Evolutionary conservation across 345 rosid genomes (phyloP).

Genomic region (Pugionium cornutum): DNA sequence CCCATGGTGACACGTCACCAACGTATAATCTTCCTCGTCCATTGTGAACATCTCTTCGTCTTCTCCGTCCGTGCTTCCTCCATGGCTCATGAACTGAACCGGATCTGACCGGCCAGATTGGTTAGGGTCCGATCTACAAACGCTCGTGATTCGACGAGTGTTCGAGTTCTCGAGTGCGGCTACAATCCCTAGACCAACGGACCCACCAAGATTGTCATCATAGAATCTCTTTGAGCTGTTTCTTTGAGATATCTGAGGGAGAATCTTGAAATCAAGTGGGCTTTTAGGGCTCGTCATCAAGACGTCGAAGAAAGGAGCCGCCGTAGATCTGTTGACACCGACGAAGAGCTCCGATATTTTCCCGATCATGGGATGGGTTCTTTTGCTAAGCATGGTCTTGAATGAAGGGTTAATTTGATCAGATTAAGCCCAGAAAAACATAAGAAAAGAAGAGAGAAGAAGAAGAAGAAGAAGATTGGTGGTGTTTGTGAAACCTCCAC

Average conservation of each 20-base stretch:
- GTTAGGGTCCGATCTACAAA: slow-evolving; percentile 34
- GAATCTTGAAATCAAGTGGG: slow-evolving; percentile 62
- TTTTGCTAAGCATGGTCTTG: slow-evolving; percentile 54
- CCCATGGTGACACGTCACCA: slow-evolving; percentile 58
- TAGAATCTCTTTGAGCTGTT: slow-evolving; percentile 49
- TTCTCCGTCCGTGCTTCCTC: slow-evolving; percentile 34
- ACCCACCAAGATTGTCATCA: slow-evolving; percentile 56
- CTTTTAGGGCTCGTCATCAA: slow-evolving; percentile 60
- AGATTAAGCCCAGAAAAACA: slow-evolving; percentile 11
- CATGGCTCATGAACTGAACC: slow-evolving; percentile 42
- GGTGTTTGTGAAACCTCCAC: slow-evolving; percentile 40
- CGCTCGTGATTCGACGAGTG: slow-evolving; percentile 29
- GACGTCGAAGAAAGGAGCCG: slow-evolving; percentile 43
- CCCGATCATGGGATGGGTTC: slow-evolving; percentile 72
- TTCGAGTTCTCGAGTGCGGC: slow-evolving; percentile 66
- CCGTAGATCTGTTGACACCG: slow-evolving; percentile 49
- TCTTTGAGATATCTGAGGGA: slow-evolving; percentile 55
- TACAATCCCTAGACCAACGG: slow-evolving; percentile 82
- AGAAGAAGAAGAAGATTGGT: slow-evolving; percentile 25
- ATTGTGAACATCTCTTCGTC: slow-evolving; percentile 46
- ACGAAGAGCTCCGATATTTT: slow-evolving; percentile 65
- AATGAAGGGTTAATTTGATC: not conserved
- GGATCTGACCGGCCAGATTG: slow-evolving; percentile 43
- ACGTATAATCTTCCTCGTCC: slow-evolving; percentile 69
- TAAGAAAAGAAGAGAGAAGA: slow-evolving; percentile 25